Evolutionary conservation across 2,329 filamentous ascomycete genomes (phyloP), one percentile per base, ranked within the genome.

Genomic region (Phyllosticta citribraziliensis): DNA sequence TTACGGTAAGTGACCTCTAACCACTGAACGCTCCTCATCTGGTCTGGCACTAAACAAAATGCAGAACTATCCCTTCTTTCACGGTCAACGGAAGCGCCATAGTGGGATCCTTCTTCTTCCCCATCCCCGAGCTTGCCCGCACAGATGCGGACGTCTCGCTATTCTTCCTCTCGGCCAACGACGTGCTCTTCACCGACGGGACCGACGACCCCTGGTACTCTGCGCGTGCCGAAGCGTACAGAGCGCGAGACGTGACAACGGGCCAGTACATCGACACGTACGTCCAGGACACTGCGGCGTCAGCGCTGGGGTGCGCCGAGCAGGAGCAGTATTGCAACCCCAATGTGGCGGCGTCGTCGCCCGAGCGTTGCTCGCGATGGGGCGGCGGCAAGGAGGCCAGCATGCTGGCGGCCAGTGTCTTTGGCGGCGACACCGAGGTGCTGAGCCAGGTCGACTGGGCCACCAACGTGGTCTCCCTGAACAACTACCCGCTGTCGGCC

Each of bases 131-230:
- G 27, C 68, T 75, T 50, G 64, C 64, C 2, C 63, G 64, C n/a
- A 64, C 61, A 3, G 67, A 73, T 52, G 68, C 69, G 8, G 73
- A 75, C 54, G 57, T 70, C 12, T 65, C 66, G 17, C 51, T 74
- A 9, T 66, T 73, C 54, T 73, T 72, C 62, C 65, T 75, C 2
- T 65, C 66, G 8, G 59, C 65, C 3, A 71, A 70, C 35, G 58
- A 55, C 19, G 65, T 75, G 22, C 40, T 51, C 10, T 75, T 69
- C 61, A 55, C 57, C 1, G 57, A 64, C 8, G 65, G 67, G 2
- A 67, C 67, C 27, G 60, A 68, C 20, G 73, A 75, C 59, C 69
- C 69, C 5, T 70, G 70, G 67, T 73, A 72, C 56, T 61, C 65
- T 1, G 70, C 72, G 3, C 66, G 69, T 25, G 24, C 3, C 8